Evolutionary conservation across 495 filamentous ascomycete species (phyloP), one percentile per base, ranked within the genome.

Genomic region (Daldinia loculata): DNA sequence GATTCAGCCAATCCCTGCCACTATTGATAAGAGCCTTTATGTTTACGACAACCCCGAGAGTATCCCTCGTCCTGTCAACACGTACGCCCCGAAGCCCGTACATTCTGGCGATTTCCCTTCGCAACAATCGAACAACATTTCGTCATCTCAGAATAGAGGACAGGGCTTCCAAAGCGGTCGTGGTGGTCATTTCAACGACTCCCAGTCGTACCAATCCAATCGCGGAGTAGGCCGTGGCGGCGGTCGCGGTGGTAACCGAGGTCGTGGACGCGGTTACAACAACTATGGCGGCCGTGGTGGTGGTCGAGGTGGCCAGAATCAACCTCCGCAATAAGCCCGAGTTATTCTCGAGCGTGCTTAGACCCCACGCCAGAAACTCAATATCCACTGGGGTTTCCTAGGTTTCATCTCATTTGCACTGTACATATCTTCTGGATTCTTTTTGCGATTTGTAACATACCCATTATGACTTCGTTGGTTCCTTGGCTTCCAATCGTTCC

Each of bases 11-110:
- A 99, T 99, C 74, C 96, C 96, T 27, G 87, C 89, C 45, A 90
- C 88, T 65, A 99, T 99, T 65, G 96, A 98, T 82, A 98, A 98
- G 88, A 96, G 91, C 66, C 90, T 99, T 30, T 98, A 99, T 73
- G 95, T 98, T 56, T 98, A 98, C 78, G 95, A 99, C 66, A 92
- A 94, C 32, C 95, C 95, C 0, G 96, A 98, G 76, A 93, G 84
- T 43, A 98, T 99, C 67, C 95, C 95, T 6, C 88, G 93, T 24
- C 95, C 95, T 78, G 58, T 85, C 77, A 53, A 87, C 27, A 83
- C 76, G 71, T 86, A 76, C 60, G 70, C 59, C 75, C 75, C 69
- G 45, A 79, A 50, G 60, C 56, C 75, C 17, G 14, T 51, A 63
- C 36, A 72, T 17, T 60, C 67, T 27, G 59, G 62, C 50, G 67